Evolutionary conservation across 768 basidiomycete species (phyloP).

Genomic region (Suillus luteus): DNA sequence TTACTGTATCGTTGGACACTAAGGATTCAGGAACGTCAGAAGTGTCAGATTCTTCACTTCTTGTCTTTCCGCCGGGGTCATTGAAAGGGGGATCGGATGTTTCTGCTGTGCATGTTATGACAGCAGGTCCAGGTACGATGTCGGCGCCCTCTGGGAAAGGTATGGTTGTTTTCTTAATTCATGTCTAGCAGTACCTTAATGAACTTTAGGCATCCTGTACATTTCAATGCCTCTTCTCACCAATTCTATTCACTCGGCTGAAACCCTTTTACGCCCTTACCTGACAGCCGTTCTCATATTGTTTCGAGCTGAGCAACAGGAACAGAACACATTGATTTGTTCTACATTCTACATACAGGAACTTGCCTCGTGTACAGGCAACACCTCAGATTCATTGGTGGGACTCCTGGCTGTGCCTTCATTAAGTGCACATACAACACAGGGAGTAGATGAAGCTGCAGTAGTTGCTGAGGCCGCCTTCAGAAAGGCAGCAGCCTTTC

Average conservation of each 20-base stretch:
- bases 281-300: constrained; percentile 46
- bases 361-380: neutral
- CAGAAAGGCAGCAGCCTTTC: constrained; percentile 42
- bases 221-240: constrained; percentile 50
- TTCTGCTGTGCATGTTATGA: constrained; percentile 58
- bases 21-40: constrained; percentile 23
- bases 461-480: constrained; percentile 58
- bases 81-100: constrained; percentile 48
- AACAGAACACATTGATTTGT: constrained; percentile 48
- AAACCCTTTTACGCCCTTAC: constrained; percentile 57
- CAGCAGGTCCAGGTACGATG: constrained; percentile 73
- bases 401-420: constrained; percentile 28
- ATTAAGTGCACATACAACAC: constrained; percentile 42
- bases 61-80: constrained; percentile 76
- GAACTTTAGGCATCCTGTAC: constrained; percentile 56
- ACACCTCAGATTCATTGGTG: constrained; percentile 14
- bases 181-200: constrained; percentile 10
- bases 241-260: constrained; percentile 30
- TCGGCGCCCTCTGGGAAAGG: constrained; percentile 76
- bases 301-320: constrained; percentile 11
- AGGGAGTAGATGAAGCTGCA: constrained; percentile 58
- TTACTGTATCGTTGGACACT: constrained; percentile 30
- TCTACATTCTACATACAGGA: constrained; percentile 50
- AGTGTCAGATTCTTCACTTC: constrained; percentile 58
- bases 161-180: constrained; percentile 36